These are phyloP conservation scores for Sugiyamaella smithiae DNA, from an alignment of 805 yeast genomes.

Conservation along the genomic window DNA sequence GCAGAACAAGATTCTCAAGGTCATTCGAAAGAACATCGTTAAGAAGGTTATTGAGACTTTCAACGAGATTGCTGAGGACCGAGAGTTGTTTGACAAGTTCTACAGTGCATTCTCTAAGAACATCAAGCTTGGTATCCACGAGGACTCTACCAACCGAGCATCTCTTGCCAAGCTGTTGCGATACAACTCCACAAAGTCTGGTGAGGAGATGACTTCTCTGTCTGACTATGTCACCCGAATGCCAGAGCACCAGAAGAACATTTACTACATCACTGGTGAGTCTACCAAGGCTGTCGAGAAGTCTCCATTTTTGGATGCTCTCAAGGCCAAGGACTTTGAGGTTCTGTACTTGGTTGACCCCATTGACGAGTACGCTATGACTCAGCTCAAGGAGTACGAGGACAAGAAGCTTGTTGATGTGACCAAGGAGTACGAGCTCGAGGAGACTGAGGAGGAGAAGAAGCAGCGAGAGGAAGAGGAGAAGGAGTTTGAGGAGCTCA, in stretches of 20 bases:
- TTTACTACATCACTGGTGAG: slow-evolving; percentile 99
- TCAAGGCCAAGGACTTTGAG: slow-evolving; percentile 97
- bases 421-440: slow-evolving; percentile 96
- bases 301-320: slow-evolving; percentile 98
- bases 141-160: slow-evolving; percentile 95
- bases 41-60: slow-evolving; percentile 98
- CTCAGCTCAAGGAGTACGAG: slow-evolving; percentile 98
- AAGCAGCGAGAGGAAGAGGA: slow-evolving; percentile 87
- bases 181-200: slow-evolving; percentile 93
- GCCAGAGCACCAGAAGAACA: slow-evolving; percentile 99
- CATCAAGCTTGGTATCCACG: slow-evolving; percentile 98
- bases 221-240: slow-evolving; percentile 97
- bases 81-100: slow-evolving; percentile 97
- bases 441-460: slow-evolving; percentile 98
- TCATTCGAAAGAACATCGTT: slow-evolving; percentile 97
- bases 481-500: slow-evolving; percentile 87
- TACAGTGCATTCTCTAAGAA: slow-evolving; percentile 97
- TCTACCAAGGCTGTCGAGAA: slow-evolving; percentile 95
- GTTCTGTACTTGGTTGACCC: slow-evolving; percentile 98
- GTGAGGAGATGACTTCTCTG: slow-evolving; percentile 91
- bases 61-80: slow-evolving; percentile 98
- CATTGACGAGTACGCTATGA: slow-evolving; percentile 99
- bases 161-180: slow-evolving; percentile 95
- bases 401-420: slow-evolving; percentile 98
- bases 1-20: slow-evolving; percentile 99